Conservation (phyloP, 257 asterid genomes). For the Solanum pinnatisectum region DNA sequence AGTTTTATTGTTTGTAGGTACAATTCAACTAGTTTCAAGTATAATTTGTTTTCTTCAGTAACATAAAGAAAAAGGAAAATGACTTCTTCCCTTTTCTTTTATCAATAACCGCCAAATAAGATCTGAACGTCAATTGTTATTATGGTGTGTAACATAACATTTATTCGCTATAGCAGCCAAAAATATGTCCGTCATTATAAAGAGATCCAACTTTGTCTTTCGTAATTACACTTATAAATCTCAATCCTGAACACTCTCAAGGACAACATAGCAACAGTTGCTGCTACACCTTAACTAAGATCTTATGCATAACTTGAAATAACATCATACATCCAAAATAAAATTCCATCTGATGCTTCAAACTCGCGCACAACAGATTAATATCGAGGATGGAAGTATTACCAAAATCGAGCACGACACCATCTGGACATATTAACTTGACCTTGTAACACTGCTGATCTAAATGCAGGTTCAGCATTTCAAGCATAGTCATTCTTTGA, state of each 20-base stretch:
- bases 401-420: not conserved
- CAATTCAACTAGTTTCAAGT: not conserved
- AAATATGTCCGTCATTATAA: no score
- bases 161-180: not conserved
- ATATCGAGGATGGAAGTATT: not conserved
- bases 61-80: not conserved
- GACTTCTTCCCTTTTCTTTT: not conserved
- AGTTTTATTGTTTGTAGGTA: not conserved
- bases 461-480: not conserved
- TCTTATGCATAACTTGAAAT: not conserved
- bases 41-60: not conserved
- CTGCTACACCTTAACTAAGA: not conserved
- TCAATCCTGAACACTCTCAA: not conserved
- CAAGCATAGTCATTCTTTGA: not conserved
- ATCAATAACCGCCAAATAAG: no score
- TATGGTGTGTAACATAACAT: not conserved
- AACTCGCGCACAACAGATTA: not conserved
- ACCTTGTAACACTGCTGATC: not conserved
- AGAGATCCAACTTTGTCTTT: not conserved
- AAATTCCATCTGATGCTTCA: no score
- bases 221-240: not conserved
- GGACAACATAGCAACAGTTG: not conserved
- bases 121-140: not conserved
- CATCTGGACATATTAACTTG: not conserved
- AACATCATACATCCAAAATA: not conserved